These are phyloP conservation scores for Xylaria sp. DNA, from an alignment of 2,329 filamentous ascomycete species.

Conservation along the genomic window DNA sequence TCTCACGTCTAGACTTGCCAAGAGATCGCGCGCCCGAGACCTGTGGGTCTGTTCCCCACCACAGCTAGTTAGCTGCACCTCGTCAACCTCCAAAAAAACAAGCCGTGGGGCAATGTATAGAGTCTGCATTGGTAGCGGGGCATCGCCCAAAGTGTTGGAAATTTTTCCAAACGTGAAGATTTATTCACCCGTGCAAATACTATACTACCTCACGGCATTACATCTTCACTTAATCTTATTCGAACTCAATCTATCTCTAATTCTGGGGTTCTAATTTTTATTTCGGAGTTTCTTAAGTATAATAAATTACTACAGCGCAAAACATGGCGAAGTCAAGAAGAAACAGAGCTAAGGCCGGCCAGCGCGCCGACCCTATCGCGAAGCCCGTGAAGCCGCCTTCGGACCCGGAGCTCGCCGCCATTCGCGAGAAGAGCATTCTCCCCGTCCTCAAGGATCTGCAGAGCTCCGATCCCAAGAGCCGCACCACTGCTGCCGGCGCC, in stretches of 20 bases:
- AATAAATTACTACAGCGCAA: not conserved
- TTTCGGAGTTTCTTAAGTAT: not conserved
- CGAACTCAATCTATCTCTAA: not conserved
- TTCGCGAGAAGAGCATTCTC: constrained; percentile 71
- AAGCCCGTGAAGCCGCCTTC: constrained; percentile 70
- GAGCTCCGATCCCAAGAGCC: constrained; percentile 68
- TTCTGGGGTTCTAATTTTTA: too few species aligned
- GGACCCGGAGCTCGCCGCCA: constrained; percentile 71
- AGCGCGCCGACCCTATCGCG: constrained; percentile 65
- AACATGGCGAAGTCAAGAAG: constrained; percentile 70
- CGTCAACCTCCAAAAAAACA: constrained; percentile 23
- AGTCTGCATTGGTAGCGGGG: constrained; percentile 23
- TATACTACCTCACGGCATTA: not conserved
- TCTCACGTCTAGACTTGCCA: not conserved
- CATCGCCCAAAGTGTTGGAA: constrained; percentile 29
- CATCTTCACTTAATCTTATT: not conserved
- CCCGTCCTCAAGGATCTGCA: constrained; percentile 71
- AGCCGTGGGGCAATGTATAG: constrained; percentile 25
- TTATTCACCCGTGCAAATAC: not conserved
- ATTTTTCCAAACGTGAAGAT: constrained; percentile 33
- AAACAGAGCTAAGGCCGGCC: constrained; percentile 60
- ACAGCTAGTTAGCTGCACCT: constrained; percentile 17
- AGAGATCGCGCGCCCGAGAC: constrained; percentile 2
- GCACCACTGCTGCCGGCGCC: constrained; percentile 68
- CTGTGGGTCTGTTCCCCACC: constrained; percentile 25